phyloP scores from a whole-genome alignment of 768 basidiomycete genomes.

The Tricholoma flavovirens region DNA sequence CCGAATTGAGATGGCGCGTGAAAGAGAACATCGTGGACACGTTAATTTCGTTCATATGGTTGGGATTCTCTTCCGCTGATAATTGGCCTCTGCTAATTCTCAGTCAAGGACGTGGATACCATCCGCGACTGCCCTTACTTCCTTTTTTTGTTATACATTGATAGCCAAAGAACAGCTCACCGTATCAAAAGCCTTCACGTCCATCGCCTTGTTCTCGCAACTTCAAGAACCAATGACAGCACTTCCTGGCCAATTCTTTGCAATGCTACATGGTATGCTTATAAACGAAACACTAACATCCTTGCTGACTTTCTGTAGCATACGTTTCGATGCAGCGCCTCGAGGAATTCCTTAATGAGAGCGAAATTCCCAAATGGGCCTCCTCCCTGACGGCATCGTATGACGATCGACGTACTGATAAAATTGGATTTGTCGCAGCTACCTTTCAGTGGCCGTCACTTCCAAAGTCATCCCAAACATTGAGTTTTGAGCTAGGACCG shows the following conservation, averaged over 20 bases:
- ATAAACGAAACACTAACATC: background rate
- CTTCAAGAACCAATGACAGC: slow-evolving; percentile 63
- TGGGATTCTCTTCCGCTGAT: slow-evolving; percentile 11
- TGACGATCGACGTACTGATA: slow-evolving; percentile 12
- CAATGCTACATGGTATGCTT: slow-evolving; percentile 51
- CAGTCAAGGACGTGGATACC: slow-evolving; percentile 64
- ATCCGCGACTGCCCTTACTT: slow-evolving; percentile 56
- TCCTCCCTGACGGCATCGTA: slow-evolving; percentile 46
- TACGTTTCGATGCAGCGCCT: slow-evolving; percentile 82
- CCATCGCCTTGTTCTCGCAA: slow-evolving; percentile 70
- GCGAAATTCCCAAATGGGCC: slow-evolving; percentile 77
- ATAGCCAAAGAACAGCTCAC: slow-evolving; percentile 62
- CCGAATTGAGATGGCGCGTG: slow-evolving; percentile 63
- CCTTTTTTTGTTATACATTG: slow-evolving; percentile 64
- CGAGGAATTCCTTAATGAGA: slow-evolving; percentile 63
- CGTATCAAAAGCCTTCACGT: slow-evolving; percentile 77
- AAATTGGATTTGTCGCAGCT: slow-evolving; percentile 50
- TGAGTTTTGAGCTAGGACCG: slow-evolving; percentile 50
- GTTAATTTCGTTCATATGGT: slow-evolving; percentile 66
- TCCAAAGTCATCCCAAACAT: slow-evolving; percentile 19
- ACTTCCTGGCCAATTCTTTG: slow-evolving; percentile 58
- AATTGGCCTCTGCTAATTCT: background rate
- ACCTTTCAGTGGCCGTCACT: slow-evolving; percentile 52
- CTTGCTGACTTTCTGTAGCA: slow-evolving; percentile 30
- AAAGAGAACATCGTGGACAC: slow-evolving; percentile 58